These are phyloP conservation scores for Hanseniaspora pseudoguilliermondii DNA, from an alignment of 805 yeast genomes.

Conservation along the genomic window DNA sequence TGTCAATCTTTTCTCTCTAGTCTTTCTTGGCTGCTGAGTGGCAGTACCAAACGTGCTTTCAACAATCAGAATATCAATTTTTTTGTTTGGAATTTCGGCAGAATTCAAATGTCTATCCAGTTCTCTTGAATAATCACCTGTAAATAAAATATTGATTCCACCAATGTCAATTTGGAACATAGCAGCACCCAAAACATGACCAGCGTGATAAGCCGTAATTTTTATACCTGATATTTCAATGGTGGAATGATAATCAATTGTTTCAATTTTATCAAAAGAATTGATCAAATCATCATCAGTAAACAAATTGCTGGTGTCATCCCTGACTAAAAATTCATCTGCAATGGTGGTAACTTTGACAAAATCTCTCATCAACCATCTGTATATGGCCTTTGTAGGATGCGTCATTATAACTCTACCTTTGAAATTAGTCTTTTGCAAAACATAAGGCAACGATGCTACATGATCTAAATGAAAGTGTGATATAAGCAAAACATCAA, in stretches of 20 bases:
- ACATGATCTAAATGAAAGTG: constrained; percentile 98
- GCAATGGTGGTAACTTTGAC: constrained; percentile 70
- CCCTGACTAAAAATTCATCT: constrained; percentile 28
- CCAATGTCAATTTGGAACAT: constrained; percentile 94
- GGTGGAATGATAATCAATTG: constrained; percentile 91
- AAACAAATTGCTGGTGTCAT: constrained; percentile 44
- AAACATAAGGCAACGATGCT: constrained; percentile 92
- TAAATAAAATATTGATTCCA: constrained; percentile 74
- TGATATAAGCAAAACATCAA: constrained; percentile 75
- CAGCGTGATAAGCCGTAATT: constrained; percentile 97
- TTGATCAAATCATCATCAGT: constrained; percentile 81
- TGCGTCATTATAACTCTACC: constrained; percentile 98
- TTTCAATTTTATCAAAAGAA: constrained; percentile 81
- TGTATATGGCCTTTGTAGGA: constrained; percentile 94
- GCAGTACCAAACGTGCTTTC: constrained; percentile 98
- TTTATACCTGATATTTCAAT: constrained; percentile 86
- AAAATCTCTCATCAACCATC: constrained; percentile 90
- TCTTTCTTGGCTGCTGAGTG: constrained; percentile 80
- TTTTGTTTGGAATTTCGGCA: constrained; percentile 81
- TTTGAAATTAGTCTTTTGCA: constrained; percentile 89
- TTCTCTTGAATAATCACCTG: constrained; percentile 95
- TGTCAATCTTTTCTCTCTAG: constrained; percentile 71
- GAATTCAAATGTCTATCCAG: constrained; percentile 88
- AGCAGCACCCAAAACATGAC: constrained; percentile 98
- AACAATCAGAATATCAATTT: constrained; percentile 82